These are phyloP conservation scores for Agaricus subrufescens DNA, from an alignment of 768 basidiomycete genomes.

Conservation along the genomic window DNA sequence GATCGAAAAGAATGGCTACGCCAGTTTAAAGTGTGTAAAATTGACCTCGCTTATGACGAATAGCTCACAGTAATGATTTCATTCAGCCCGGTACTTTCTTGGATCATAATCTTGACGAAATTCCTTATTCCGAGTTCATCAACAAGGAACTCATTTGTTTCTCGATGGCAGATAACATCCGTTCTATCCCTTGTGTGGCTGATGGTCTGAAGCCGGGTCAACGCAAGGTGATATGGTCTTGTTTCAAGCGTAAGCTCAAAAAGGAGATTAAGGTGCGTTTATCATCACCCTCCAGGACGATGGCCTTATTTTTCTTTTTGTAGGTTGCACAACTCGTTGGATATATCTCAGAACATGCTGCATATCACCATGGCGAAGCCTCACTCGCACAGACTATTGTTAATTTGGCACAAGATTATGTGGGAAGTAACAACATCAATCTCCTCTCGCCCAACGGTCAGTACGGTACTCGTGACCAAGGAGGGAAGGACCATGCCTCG, in stretches of 20 bases:
- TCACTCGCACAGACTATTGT: constrained; percentile 88
- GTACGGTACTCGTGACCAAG: constrained; percentile 89
- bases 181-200: constrained; percentile 91
- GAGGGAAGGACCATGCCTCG: constrained; percentile 95
- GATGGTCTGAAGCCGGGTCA: constrained; percentile 98
- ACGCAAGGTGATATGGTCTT: constrained; percentile 93
- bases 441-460: constrained; percentile 86
- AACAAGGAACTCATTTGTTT: constrained; percentile 97
- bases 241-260: constrained; percentile 92
- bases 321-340: constrained; percentile 94
- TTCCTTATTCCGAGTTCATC: constrained; percentile 92
- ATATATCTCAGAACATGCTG: constrained; percentile 90
- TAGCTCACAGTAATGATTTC: not conserved
- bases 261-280: constrained; percentile 77
- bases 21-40: constrained; percentile 61
- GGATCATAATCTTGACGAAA: constrained; percentile 82
- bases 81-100: constrained; percentile 87
- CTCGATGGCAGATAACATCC: constrained; percentile 99
- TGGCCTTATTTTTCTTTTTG: not conserved
- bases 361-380: constrained; percentile 95
- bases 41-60: not conserved
- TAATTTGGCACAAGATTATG: constrained; percentile 89
- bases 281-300: not conserved
- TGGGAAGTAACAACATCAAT: constrained; percentile 95
- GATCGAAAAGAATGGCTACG: constrained; percentile 98